Base-by-base conservation (phyloP, 352 stramenopile genomes). In the Pythium dissimile region DNA sequence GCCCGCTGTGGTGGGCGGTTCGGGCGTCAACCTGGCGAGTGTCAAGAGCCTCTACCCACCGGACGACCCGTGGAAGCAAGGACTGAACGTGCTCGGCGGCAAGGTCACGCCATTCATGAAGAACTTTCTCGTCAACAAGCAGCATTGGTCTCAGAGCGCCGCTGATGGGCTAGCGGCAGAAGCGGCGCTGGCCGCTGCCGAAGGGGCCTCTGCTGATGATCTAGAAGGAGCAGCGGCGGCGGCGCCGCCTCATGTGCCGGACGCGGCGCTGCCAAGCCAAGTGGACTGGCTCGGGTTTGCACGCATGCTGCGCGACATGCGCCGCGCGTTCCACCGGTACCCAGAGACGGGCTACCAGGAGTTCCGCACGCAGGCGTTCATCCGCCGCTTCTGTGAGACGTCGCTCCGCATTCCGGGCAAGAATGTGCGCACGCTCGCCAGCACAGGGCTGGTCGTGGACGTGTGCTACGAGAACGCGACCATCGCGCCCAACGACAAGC, bases 311-410 rank as follows among this genome's bases (percentile, higher is more conserved):
- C 72, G 80, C 0, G 77, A 88, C 44, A 86, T 92, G 23, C 88
- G 94, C 15, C 80, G 91, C 23, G 73, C 77, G 1, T 81, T 98
- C 24, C 92, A 98, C 63, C 72, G 77, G 39, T 89, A 92, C 66
- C 94, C 94, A 0, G 94, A 98, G 82, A 80, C 96, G 11, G 90
- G 93, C 43, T 98, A 95, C 68, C 76, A 96, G 52, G 90, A 97
- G 71, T 60, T 86, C 24, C 67, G 82, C 35, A 97, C 94, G 4
- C 92, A 95, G 44, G 70, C 77, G 31, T 94, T 93, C 63, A 79
- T 98, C 51, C 76, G 76, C 42, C 63, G 66, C 20, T 84, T 95
- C 53, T 86, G 96, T 46, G 89, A 92, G 56, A 69, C 89, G 24
- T 76, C 73, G n/a, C 74, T 96, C 44, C 62, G 74, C 30, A 91